Evolutionary conservation across 208 protist species (phyloP).

Genomic region (Crithidia sp.): DNA sequence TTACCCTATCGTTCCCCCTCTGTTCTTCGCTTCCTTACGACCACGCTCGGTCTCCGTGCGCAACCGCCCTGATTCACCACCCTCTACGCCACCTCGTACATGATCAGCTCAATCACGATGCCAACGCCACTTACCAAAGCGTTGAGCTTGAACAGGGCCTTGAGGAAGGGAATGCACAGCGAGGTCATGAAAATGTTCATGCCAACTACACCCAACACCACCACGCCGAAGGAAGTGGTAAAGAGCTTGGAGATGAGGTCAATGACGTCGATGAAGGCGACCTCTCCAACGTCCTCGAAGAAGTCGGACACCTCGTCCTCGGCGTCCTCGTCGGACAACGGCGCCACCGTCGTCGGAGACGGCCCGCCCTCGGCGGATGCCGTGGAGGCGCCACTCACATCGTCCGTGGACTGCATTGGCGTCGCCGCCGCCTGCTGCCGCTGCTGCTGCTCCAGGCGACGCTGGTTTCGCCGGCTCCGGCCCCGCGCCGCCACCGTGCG

Average conservation of each 20-base stretch:
- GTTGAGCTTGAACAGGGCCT: conserved; percentile 83
- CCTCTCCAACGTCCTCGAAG: conserved; percentile 35
- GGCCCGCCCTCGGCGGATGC: neutral
- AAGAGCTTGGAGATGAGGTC: conserved; percentile 74
- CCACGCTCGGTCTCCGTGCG: neutral
- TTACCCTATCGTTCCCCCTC: neutral
- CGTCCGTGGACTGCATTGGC: neutral
- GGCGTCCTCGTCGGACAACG: conserved; percentile 6
- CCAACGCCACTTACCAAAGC: conserved; percentile 80
- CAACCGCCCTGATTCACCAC: no score
- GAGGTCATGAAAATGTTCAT: conserved; percentile 80
- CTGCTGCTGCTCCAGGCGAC: conserved; percentile 16
- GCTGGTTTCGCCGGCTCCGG: conserved; percentile 16
- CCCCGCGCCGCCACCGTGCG: conserved; percentile 26
- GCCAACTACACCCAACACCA: conserved; percentile 62
- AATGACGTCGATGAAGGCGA: conserved; percentile 69
- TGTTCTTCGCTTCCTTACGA: neutral
- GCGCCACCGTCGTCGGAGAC: neutral
- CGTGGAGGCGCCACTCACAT: neutral
- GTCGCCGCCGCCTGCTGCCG: conserved; percentile 2
- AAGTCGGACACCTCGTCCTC: conserved; percentile 11
- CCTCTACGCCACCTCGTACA: conserved; percentile 74
- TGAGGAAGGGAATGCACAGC: conserved; percentile 79
- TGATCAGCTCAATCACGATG: conserved; percentile 83
- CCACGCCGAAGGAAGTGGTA: conserved; percentile 83